Conservation (phyloP, 106 monocot genomes). For the Ottelia alismoides region DNA sequence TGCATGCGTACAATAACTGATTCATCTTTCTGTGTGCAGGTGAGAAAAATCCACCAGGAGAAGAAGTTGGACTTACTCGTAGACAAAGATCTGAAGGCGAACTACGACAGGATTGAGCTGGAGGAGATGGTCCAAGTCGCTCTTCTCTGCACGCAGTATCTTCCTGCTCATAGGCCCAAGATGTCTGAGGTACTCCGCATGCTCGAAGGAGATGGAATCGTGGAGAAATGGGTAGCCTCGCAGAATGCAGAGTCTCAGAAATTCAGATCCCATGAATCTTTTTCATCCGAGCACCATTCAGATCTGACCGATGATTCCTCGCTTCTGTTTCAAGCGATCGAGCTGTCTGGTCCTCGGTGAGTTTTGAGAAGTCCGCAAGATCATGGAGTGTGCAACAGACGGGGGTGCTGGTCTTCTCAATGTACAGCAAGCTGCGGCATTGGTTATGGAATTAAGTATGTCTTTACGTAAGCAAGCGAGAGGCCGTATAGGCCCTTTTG, state of each 20-base stretch:
- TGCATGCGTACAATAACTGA: too few relatives aligned
- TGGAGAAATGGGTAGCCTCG: constrained; percentile 65
- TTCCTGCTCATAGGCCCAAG: constrained; percentile 38
- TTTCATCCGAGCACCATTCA: constrained; percentile 44
- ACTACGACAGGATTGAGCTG: constrained; percentile 40
- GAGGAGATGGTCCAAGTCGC: constrained; percentile 57
- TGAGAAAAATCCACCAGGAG: constrained; percentile 45
- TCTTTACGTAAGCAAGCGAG: too few relatives aligned
- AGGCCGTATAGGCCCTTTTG: too few relatives aligned
- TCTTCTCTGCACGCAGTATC: constrained; percentile 47
- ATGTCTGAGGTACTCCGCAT: constrained; percentile 71
- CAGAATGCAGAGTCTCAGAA: constrained; percentile 25
- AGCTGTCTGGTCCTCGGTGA: constrained; percentile 93
- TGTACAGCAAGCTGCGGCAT: too few relatives aligned
- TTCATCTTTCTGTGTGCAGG: too few relatives aligned
- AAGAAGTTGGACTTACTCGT: constrained; percentile 40
- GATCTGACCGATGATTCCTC: constrained; percentile 75
- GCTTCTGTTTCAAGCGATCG: constrained; percentile 62
- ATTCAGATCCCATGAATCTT: constrained; percentile 24
- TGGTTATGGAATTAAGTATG: too few relatives aligned
- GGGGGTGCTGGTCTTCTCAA: too few relatives aligned
- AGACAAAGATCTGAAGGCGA: constrained; percentile 34
- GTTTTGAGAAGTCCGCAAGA: too few relatives aligned
- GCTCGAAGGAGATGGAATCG: constrained; percentile 68
- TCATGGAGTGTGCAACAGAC: too few relatives aligned